Base-by-base conservation (phyloP, 176 grass and related monocot genomes). In the Guadua angustifolia region DNA sequence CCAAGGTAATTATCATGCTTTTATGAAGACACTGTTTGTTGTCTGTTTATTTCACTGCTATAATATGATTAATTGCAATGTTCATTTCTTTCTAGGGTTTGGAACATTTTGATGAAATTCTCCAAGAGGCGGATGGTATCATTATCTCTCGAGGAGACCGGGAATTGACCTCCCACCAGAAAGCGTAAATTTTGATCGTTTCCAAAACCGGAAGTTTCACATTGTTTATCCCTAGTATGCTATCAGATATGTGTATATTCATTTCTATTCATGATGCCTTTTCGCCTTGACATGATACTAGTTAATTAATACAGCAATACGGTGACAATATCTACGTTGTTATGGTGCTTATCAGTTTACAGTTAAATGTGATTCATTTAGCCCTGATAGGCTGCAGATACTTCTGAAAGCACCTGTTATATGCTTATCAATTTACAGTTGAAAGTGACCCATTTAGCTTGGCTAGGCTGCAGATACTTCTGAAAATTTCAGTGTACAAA, bases 41-140 rank as follows among this genome's bases (percentile, higher is more conserved):
- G 3, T 50, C 24, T 61, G 3, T 61, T 72, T 88, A 39, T 80
- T 85, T 88, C 47, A 59, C 57, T 84, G n/a, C 19, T 44, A 24
- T 79, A 53, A 74, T 77, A 29, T 47, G 70, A 74, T 73, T 63
- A 78, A 42, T 57, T 84, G 18, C 50, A 73, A 55, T 59, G 55
- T 73, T 13, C 40, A 63, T 75, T 82, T 63, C 19, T 72, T 90
- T 85, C 18, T 83, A 98, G 96, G 96, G 96, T 89, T 74, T 95
- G 85, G 93, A 95, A 32, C 91, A 95, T 90, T 95, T 95, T 90
- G 89, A 98, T 92, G 96, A 95, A 60, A 98, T 98, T 92, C 93
- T 98, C 50, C 22, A 95, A 90, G 93, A 94, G 82, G 91, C 96
- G 3, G 93, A 98, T 86, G 91, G 91, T 68, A 86, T 98, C 75